Base-by-base conservation (phyloP, 108 stramenopile genomes). In the Phaeodactylum tricornutum region DNA sequence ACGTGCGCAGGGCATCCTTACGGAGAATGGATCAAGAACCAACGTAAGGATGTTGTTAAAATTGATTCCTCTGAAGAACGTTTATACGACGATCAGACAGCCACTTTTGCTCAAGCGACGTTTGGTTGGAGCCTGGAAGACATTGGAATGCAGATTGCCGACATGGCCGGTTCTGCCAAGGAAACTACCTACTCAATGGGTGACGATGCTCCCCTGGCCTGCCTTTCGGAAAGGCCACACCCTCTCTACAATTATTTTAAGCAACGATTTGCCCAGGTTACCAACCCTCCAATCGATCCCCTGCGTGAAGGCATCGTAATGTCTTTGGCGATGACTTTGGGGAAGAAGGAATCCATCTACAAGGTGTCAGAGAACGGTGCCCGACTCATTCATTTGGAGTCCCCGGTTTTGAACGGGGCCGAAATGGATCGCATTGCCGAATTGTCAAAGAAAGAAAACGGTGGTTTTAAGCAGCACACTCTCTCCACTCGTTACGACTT, bases 171-270 rank as follows among this genome's bases (percentile, higher is more conserved):
- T 24, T 62, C 74, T 36, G 95, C 73, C 9, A 92, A 95, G 71
- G 96, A 98, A 68, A 92, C 93, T 19, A 96, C 95, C 2, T 95
- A 92, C 48, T 93, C 87, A 41, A 98, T 98, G 96, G 96, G 96
- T 43, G 96, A 95, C 48, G 96, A 98, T 73, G 93, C 95, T 11
- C 96, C 96, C 14, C 69, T 96, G 19, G 81, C 96, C 4, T 84
- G 71, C 4, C 68, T 98, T 43, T 92, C 89, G 9, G 74, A 87
- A 44, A 72, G 83, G 22, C 84, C 94, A 29, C 95, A 98, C 50
- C 64, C 68, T 23, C 59, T 86, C 26, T 95, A 85, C 76, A 93
- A 96, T 69, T 98, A 98, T 67, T 96, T 98, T 73, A 96, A 98
- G 70, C 96, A 98, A 71, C 82, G 85, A 26, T 87, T 87, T 46